These are phyloP conservation scores for Penicillium brevicompactum DNA, from an alignment of 2,329 filamentous ascomycete genomes.

Conservation along the genomic window DNA sequence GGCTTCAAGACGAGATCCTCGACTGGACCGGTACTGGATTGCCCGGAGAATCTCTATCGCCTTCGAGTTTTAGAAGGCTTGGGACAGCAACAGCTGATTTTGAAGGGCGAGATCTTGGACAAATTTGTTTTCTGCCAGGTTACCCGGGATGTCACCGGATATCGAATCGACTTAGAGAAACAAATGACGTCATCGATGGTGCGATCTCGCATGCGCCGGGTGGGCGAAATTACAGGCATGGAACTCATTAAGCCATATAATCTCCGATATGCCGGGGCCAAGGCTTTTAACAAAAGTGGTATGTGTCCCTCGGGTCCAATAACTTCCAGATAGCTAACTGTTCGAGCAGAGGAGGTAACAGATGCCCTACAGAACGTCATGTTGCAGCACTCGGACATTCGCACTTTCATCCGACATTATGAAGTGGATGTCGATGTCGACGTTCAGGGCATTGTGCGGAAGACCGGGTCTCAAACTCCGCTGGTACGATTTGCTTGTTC, in stretches of 20 bases:
- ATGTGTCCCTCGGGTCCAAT: too few relatives aligned
- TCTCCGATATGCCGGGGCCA: conserved; percentile 38
- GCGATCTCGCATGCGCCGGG: conserved; percentile 29
- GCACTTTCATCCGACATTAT: too few relatives aligned
- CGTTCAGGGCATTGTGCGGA: too few relatives aligned
- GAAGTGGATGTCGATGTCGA: too few relatives aligned
- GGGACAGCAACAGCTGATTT: conserved; percentile 34
- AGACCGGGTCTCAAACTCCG: too few relatives aligned
- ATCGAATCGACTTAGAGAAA: conserved; percentile 31
- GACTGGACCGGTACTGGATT: conserved; percentile 33
- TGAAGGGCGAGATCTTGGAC: conserved; percentile 36
- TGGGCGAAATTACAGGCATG: conserved; percentile 34
- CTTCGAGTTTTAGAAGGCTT: conserved; percentile 34
- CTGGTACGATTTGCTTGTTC: too few relatives aligned
- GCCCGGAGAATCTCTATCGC: conserved; percentile 37
- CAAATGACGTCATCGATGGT: conserved; percentile 26
- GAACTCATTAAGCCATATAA: conserved; percentile 36
- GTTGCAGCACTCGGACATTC: too few relatives aligned
- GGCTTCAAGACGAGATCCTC: conserved; percentile 32
- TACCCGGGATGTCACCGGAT: conserved; percentile 22
- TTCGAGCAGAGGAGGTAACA: too few relatives aligned
- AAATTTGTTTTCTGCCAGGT: conserved; percentile 35
- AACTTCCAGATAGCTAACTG: too few relatives aligned
- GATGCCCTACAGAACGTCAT: too few relatives aligned
- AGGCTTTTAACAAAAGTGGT: conserved; percentile 40